Conservation (phyloP, 768 basidiomycete genomes). For the Kwoniella shandongensis region DNA sequence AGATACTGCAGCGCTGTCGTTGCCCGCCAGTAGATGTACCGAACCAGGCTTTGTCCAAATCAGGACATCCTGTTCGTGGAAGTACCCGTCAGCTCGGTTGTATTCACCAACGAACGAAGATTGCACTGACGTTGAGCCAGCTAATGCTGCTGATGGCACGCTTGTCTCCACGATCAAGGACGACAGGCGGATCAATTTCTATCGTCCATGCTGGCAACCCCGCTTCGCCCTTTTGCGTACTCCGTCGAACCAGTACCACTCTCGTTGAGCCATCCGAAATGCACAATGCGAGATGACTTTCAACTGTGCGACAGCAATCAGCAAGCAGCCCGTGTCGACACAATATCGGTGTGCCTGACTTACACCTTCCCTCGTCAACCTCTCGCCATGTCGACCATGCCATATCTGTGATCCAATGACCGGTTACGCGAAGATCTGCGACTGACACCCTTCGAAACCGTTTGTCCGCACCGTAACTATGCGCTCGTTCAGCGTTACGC, state of each 20-base stretch:
- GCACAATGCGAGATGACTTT: conserved; percentile 24
- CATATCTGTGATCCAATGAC: conserved; percentile 26
- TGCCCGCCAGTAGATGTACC: conserved; percentile 27
- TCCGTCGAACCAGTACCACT: conserved; percentile 18
- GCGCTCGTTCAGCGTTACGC: neutral
- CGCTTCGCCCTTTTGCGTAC: neutral
- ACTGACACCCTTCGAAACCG: conserved; percentile 9
- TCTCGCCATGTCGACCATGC: conserved; percentile 35
- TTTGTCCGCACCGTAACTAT: conserved; percentile 26
- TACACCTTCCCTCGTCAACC: conserved; percentile 23
- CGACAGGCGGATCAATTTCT: conserved; percentile 2
- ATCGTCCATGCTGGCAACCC: conserved; percentile 8
- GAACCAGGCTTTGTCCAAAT: conserved; percentile 41
- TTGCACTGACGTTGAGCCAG: conserved; percentile 35
- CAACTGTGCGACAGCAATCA: conserved; percentile 10
- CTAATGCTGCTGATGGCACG: conserved; percentile 24
- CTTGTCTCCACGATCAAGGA: conserved; percentile 21
- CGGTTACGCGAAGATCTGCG: neutral
- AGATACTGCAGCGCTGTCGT: neutral
- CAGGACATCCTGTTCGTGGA: conserved; percentile 18
- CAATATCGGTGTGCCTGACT: neutral
- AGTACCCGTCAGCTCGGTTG: neutral
- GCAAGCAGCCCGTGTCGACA: neutral
- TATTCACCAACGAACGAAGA: neutral
- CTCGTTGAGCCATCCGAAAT: conserved; percentile 29